Percentiles rank a stretch among this genome's conserved stretches.
These are phyloP conservation scores for Annulohypoxylon bovei DNA, from an alignment of 495 filamentous ascomycete genomes.

Conservation along the genomic window DNA sequence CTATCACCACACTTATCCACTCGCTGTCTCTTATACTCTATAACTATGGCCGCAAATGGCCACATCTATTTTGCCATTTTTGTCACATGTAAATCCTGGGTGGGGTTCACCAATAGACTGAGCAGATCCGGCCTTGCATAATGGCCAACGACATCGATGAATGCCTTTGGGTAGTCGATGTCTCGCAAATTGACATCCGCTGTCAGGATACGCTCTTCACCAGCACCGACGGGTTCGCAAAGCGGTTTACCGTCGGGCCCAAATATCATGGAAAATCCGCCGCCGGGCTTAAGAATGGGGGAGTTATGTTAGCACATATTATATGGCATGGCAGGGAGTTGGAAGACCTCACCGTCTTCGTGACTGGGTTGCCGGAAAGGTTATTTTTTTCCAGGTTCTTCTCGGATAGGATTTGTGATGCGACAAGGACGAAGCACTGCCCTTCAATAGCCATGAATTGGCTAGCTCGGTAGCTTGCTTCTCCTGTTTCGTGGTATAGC, in stretches of 20 bases:
- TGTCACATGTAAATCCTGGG: conserved; percentile 44
- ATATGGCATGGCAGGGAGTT: neutral
- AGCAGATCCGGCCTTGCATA: conserved; percentile 67
- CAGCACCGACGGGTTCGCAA: conserved; percentile 47
- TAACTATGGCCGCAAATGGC: neutral
- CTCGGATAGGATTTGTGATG: conserved; percentile 56
- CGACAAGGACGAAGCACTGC: conserved; percentile 61
- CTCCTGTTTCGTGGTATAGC: conserved; percentile 49
- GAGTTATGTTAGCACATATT: conserved; percentile 31
- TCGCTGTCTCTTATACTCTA: neutral
- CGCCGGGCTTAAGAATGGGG: conserved; percentile 52
- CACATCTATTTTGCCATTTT: conserved; percentile 43
- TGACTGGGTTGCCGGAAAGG: conserved; percentile 47
- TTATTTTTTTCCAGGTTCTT: conserved; percentile 50
- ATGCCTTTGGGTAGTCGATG: conserved; percentile 52
- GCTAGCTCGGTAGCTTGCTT: conserved; percentile 49
- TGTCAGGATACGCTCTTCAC: conserved; percentile 57
- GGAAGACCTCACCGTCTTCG: conserved; percentile 44
- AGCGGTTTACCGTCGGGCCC: conserved; percentile 63
- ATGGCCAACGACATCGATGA: conserved; percentile 61
- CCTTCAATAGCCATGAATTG: conserved; percentile 63
- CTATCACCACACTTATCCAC: neutral
- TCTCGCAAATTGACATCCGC: conserved; percentile 58
- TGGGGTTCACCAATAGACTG: conserved; percentile 58
- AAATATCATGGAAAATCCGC: conserved; percentile 62